These are phyloP conservation scores for Sclerotinia minor DNA, from an alignment of 2,329 filamentous ascomycete genomes.

Conservation along the genomic window DNA sequence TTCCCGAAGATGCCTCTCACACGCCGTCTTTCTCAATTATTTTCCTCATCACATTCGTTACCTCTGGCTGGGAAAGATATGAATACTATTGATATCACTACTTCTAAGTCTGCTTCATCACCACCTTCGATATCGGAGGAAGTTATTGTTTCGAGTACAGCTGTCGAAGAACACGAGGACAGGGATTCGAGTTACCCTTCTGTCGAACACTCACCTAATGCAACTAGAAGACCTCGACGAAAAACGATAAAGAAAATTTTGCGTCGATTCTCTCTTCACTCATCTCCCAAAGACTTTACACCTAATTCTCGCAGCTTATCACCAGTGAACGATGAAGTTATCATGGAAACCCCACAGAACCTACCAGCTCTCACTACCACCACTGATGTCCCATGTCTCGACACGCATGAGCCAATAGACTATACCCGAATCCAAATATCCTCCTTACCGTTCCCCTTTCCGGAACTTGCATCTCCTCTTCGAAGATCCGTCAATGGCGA, in stretches of 20 bases:
- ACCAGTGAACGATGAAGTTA: neutral
- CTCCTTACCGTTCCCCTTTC: slow-evolving; percentile 4
- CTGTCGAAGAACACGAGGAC: slow-evolving; percentile 1
- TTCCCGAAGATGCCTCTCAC: slow-evolving; percentile 22
- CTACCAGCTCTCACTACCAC: slow-evolving; percentile 4
- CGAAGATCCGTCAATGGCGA: slow-evolving; percentile 9
- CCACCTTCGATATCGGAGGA: slow-evolving; percentile 15
- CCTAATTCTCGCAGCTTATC: neutral
- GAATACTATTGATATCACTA: slow-evolving; percentile 13
- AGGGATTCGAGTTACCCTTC: neutral
- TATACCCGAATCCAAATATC: slow-evolving; percentile 20
- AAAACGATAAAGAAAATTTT: slow-evolving; percentile 21
- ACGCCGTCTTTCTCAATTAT: slow-evolving; percentile 22
- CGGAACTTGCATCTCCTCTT: slow-evolving; percentile 10
- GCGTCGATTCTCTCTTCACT: slow-evolving; percentile 13
- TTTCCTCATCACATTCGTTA: slow-evolving; percentile 17
- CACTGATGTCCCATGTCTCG: slow-evolving; percentile 8
- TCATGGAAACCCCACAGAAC: slow-evolving; percentile 3
- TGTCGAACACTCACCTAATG: neutral
- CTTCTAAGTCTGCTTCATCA: slow-evolving; percentile 6
- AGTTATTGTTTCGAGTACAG: neutral
- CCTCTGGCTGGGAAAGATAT: slow-evolving; percentile 18
- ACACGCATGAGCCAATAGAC: slow-evolving; percentile 20
- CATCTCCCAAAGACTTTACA: slow-evolving; percentile 3
- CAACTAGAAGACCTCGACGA: slow-evolving; percentile 5